phyloP scores from a whole-genome alignment of 257 asterid species.

The Parsonsia alboflavescens region DNA sequence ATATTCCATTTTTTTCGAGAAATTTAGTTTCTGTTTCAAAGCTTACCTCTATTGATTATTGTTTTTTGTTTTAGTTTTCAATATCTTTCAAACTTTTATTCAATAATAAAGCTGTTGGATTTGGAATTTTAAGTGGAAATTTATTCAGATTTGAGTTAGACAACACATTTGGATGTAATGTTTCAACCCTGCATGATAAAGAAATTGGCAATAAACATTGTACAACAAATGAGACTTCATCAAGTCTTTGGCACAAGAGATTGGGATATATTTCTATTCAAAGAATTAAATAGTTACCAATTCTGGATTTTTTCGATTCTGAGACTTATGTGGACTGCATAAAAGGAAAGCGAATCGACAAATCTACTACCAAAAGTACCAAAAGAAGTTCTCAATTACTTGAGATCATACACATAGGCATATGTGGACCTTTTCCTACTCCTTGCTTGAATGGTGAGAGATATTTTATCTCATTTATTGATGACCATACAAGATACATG shows the following conservation, averaged over 20 bases:
- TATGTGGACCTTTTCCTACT: background rate
- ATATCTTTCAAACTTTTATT: background rate
- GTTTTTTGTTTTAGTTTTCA: too few relatives aligned
- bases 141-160: too few relatives aligned
- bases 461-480: too few relatives aligned
- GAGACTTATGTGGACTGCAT: background rate
- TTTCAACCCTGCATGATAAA: background rate
- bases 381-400: background rate
- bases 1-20: too few relatives aligned
- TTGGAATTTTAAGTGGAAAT: background rate
- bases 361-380: background rate
- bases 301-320: background rate
- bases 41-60: too few relatives aligned
- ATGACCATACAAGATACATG: too few relatives aligned
- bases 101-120: background rate
- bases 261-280: background rate
- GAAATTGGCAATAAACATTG: background rate
- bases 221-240: background rate
- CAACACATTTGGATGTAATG: too few relatives aligned
- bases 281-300: background rate
- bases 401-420: background rate
- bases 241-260: too few relatives aligned
- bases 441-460: too few relatives aligned
- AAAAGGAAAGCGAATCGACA: background rate
- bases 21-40: too few relatives aligned